Base-by-base conservation (phyloP, 257 asterid species). In the Gentiana macrophylla region DNA sequence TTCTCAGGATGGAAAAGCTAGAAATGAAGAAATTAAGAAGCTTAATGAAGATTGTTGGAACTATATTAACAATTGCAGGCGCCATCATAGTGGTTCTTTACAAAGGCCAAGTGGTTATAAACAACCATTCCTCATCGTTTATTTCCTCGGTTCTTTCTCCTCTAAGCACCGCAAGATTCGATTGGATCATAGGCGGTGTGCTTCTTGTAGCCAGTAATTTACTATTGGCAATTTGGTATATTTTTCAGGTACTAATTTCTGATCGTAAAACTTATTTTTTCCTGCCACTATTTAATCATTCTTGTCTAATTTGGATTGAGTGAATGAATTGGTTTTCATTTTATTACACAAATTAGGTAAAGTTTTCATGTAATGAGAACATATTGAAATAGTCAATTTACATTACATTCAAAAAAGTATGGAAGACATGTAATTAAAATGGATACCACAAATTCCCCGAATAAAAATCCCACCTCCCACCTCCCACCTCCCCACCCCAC, bases 41-140 rank as follows among this genome's bases (percentile, higher is more conserved):
- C 61, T 56, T 37, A 50, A 59, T 67, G 0, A 67, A 62, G 53
- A 46, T 59, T 8, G 5, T 57, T 12, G 77, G 66, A 0, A 63
- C 72, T 4, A 7, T 66, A 9, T 41, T 71, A 13, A 53, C 72
- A 7, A 54, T 71, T 24, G 44, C 59, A 0, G 72, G 72, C 11
- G 77, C 77, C 50, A 41, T 68, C 36, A n/a, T 71, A n/a, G 59
- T 62, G 62, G 68, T 71, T 45, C 49, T 71, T 4, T 71, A 62
- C 43, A 50, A 37, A 41, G 77, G 74, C 32, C 74, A 70, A 3
- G 48, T 15, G 8, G 1, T 62, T 47, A 59, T 66, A 37, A 52
- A 33, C 49, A 24, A 24, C 60, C 61, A 4, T 2, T n/a, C 35
- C n/a, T 7, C 49, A 24, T 24, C 24, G 24, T 12, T 58, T 33